phyloP scores from a whole-genome alignment of 2,329 filamentous ascomycete genomes.

The Exophiala sp. region DNA sequence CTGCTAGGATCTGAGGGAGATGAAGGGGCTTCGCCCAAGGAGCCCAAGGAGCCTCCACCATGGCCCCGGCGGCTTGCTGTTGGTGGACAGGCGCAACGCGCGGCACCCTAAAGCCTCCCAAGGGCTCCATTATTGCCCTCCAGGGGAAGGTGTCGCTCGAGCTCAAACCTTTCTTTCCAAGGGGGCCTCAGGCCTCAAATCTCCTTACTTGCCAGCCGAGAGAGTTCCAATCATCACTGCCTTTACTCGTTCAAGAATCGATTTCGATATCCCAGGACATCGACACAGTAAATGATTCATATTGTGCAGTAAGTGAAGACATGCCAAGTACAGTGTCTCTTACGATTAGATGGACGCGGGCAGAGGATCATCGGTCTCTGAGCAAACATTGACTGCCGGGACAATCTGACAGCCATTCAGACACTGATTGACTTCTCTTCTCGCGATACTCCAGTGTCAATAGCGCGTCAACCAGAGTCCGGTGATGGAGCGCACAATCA shows the following conservation, averaged over 20 bases:
- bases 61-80: conserved; percentile 5
- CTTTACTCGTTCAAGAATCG: too few relatives aligned
- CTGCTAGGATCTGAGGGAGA: conserved; percentile 9
- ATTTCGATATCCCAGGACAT: too few relatives aligned
- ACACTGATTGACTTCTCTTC: too few relatives aligned
- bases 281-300: too few relatives aligned
- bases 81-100: conserved; percentile 13
- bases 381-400: too few relatives aligned
- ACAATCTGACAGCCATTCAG: too few relatives aligned
- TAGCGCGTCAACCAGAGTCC: too few relatives aligned
- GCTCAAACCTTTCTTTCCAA: conserved; percentile 7
- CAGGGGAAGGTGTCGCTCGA: conserved; percentile 3
- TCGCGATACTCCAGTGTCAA: too few relatives aligned
- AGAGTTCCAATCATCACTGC: neutral
- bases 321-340: too few relatives aligned
- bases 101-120: conserved; percentile 6
- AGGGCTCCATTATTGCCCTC: neutral
- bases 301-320: too few relatives aligned
- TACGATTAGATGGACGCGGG: too few relatives aligned
- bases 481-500: too few relatives aligned
- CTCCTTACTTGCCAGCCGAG: conserved; percentile 3
- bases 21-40: conserved; percentile 14
- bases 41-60: neutral
- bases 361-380: neutral
- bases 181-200: neutral